A percentile compares a stretch with the other conserved stretches of the same genome.
These are phyloP conservation scores for Sphagnum tenellum DNA, from an alignment of 225 moss, liverwort and hornwort genomes.

Conservation along the genomic window DNA sequence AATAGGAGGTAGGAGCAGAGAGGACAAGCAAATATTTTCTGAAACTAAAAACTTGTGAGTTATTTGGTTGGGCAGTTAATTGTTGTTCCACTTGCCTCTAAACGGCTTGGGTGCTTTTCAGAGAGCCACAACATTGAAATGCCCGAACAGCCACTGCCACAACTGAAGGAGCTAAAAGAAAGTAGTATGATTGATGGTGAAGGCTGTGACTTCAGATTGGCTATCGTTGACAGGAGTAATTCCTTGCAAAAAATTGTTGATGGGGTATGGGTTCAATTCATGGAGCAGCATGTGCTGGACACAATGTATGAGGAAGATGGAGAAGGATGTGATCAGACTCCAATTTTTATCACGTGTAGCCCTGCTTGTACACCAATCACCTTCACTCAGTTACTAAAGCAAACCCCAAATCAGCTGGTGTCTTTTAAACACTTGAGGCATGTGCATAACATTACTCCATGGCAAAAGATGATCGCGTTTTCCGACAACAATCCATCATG, in stretches of 20 bases:
- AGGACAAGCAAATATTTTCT: too few relatives aligned
- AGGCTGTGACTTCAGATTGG: slow-evolving; percentile 1
- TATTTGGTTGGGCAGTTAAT: too few relatives aligned
- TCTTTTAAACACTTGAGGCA: slow-evolving; percentile 13
- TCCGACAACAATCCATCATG: too few relatives aligned
- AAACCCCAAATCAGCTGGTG: slow-evolving; percentile 12
- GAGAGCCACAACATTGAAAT: slow-evolving; percentile 6
- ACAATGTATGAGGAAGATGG: slow-evolving; percentile 23
- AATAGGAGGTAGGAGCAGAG: too few relatives aligned
- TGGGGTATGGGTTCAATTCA: slow-evolving; percentile 14
- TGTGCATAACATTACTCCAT: neutral
- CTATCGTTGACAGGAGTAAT: neutral
- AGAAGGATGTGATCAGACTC: too few relatives aligned
- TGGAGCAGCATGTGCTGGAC: slow-evolving; percentile 12
- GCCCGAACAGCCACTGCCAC: too few relatives aligned
- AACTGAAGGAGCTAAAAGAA: neutral
- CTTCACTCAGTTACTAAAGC: too few relatives aligned
- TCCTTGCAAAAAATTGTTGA: slow-evolving; percentile 10
- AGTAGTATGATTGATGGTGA: slow-evolving; percentile 2
- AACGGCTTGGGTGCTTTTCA: neutral
- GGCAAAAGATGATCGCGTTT: neutral
- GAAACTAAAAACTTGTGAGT: too few relatives aligned
- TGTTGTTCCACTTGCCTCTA: neutral
- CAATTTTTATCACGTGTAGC: too few relatives aligned
- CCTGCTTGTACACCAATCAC: too few relatives aligned